Conservation (phyloP, 306 rosid species). For the Glycine soja region DNA sequence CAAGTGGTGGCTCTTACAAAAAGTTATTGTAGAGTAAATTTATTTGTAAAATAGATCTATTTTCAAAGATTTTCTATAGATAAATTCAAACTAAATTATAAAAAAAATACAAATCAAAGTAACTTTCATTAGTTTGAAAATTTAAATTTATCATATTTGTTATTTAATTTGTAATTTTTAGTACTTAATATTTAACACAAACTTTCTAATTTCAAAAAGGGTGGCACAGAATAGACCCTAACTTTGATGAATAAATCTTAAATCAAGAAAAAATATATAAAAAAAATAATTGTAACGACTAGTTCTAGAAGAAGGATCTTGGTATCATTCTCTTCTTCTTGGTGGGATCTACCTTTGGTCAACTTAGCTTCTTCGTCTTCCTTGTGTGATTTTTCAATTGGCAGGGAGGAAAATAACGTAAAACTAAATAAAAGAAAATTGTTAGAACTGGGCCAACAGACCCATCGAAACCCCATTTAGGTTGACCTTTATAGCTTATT, state of each 20-base stretch:
- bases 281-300: neutral
- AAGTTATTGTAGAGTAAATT: neutral
- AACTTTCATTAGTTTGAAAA: neutral
- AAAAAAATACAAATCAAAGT: neutral
- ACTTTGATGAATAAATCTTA: neutral
- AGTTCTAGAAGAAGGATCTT: neutral
- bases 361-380: conserved; percentile 13
- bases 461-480: neutral
- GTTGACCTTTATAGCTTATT: neutral
- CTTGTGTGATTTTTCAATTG: neutral
- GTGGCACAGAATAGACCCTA: neutral
- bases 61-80: no score
- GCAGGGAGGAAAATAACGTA: neutral
- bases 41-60: no score
- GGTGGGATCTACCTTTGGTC: neutral
- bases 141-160: neutral
- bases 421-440: neutral
- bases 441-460: neutral
- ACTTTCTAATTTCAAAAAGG: neutral
- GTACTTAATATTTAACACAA: neutral
- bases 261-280: neutral
- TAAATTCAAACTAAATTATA: neutral
- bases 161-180: neutral
- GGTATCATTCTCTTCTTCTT: neutral
- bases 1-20: neutral